These are phyloP conservation scores for Solanum acaule DNA, from an alignment of 257 asterid genomes.

Conservation along the genomic window DNA sequence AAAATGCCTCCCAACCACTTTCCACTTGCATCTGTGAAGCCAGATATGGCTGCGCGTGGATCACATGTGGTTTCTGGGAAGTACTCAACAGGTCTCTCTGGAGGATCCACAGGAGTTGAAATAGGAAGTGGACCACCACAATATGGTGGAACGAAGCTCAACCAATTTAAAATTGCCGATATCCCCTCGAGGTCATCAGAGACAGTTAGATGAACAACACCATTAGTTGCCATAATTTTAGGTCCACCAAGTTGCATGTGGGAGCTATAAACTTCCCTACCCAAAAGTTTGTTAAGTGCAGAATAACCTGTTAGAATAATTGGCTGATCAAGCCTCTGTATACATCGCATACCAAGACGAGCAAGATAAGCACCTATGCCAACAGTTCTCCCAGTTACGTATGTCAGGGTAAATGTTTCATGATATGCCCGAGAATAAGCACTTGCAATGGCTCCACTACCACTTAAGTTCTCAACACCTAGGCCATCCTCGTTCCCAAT, in stretches of 20 bases:
- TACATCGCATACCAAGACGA: slow-evolving; percentile 97
- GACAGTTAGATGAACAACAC: slow-evolving; percentile 94
- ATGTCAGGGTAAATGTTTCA: slow-evolving; percentile 87
- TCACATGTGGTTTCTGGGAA: slow-evolving; percentile 87
- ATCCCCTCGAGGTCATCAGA: slow-evolving; percentile 96
- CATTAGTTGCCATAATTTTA: slow-evolving; percentile 95
- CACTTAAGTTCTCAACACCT: slow-evolving; percentile 81
- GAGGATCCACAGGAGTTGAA: slow-evolving; percentile 60
- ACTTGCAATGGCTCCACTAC: slow-evolving; percentile 98
- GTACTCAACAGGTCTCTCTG: slow-evolving; percentile 62
- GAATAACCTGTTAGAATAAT: slow-evolving; percentile 96
- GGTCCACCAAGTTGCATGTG: slow-evolving; percentile 99
- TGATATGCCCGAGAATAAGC: slow-evolving; percentile 89
- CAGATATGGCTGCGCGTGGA: slow-evolving; percentile 92
- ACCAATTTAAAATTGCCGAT: slow-evolving; percentile 80
- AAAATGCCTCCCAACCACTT: slow-evolving; percentile 94
- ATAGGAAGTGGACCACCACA: slow-evolving; percentile 89
- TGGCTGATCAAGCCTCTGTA: slow-evolving; percentile 93
- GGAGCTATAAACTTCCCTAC: slow-evolving; percentile 94
- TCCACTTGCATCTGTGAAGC: slow-evolving; percentile 49
- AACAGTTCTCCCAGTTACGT: slow-evolving; percentile 91
- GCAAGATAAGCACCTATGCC: slow-evolving; percentile 98
- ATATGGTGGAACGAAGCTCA: slow-evolving; percentile 81
- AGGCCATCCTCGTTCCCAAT: slow-evolving; percentile 86
- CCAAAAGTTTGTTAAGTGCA: slow-evolving; percentile 88